These are phyloP conservation scores for Backusella psychrophila DNA, from an alignment of 192 early-diverging fungal species.

Conservation along the genomic window DNA sequence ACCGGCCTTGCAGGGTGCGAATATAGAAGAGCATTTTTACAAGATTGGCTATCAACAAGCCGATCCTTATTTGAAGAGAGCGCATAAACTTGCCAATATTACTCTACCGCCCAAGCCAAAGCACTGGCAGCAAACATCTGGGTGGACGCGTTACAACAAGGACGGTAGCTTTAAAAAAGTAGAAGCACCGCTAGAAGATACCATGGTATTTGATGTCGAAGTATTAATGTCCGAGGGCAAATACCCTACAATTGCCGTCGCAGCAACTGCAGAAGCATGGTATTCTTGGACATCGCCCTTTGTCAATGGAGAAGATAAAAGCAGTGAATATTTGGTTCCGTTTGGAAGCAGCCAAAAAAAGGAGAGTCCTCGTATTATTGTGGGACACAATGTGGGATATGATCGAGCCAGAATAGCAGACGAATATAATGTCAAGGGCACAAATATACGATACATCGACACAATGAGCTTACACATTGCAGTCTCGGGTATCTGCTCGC, in stretches of 20 bases:
- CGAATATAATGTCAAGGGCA: slow-evolving; percentile 69
- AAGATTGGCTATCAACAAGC: slow-evolving; percentile 67
- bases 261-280: slow-evolving; percentile 73
- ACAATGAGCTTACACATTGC: slow-evolving; percentile 94
- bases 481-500: slow-evolving; percentile 83
- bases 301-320: slow-evolving; percentile 45
- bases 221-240: slow-evolving; percentile 64
- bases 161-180: slow-evolving; percentile 32
- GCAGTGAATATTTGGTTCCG: slow-evolving; percentile 62
- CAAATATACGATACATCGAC: slow-evolving; percentile 72
- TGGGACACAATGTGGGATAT: slow-evolving; percentile 94
- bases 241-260: slow-evolving; percentile 81
- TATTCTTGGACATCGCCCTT: slow-evolving; percentile 93
- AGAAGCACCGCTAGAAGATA: slow-evolving; percentile 54
- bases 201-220: slow-evolving; percentile 88
- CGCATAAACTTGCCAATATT: slow-evolving; percentile 41
- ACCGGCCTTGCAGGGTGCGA: slow-evolving; percentile 38
- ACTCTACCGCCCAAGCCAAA: slow-evolving; percentile 45
- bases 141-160: slow-evolving; percentile 84
- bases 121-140: slow-evolving; percentile 55
- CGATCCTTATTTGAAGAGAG: slow-evolving; percentile 53
- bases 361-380: slow-evolving; percentile 49
- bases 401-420: slow-evolving; percentile 87
- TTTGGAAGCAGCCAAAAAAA: slow-evolving; percentile 40
- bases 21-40: slow-evolving; percentile 77